Evolutionary conservation across 139 green algal genomes (phyloP).

Genomic region (Chlorella sp.): DNA sequence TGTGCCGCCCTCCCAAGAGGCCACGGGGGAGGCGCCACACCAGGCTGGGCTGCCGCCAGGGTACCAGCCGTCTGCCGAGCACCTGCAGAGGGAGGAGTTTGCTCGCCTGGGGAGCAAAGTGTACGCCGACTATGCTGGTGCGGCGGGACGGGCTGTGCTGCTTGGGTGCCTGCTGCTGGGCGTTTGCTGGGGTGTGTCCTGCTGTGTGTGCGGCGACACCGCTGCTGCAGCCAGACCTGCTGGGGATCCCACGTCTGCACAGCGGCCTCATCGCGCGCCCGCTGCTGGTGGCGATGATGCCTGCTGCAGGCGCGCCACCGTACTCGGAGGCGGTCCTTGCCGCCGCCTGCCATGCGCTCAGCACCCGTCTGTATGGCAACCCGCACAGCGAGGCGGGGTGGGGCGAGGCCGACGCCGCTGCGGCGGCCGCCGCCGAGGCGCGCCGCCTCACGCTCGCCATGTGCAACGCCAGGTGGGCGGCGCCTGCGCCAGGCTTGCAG

Average conservation of each 20-base stretch:
- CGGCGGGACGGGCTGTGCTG: background rate
- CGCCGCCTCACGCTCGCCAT: slow-evolving; percentile 41
- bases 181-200: too few relatives aligned
- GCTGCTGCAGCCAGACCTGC: too few relatives aligned
- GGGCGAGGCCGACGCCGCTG: background rate
- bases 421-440: slow-evolving; percentile 6
- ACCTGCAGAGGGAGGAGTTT: slow-evolving; percentile 31
- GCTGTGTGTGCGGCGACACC: too few relatives aligned
- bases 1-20: too few relatives aligned
- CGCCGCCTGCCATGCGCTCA: background rate
- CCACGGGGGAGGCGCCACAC: too few relatives aligned
- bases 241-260: too few relatives aligned
- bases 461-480: slow-evolving; percentile 49
- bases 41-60: background rate
- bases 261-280: too few relatives aligned
- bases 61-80: background rate
- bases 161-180: slow-evolving; percentile 6
- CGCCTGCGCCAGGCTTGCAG: too few relatives aligned
- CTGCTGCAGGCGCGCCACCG: background rate
- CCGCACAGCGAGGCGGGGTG: slow-evolving; percentile 39
- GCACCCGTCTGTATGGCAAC: slow-evolving; percentile 21
- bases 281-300: too few relatives aligned
- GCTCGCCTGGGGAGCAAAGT: slow-evolving; percentile 33
- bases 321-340: slow-evolving; percentile 2
- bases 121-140: slow-evolving; percentile 52